These are phyloP conservation scores for Penicillium sp. DNA, from an alignment of 2,329 filamentous ascomycete species.

Conservation along the genomic window DNA sequence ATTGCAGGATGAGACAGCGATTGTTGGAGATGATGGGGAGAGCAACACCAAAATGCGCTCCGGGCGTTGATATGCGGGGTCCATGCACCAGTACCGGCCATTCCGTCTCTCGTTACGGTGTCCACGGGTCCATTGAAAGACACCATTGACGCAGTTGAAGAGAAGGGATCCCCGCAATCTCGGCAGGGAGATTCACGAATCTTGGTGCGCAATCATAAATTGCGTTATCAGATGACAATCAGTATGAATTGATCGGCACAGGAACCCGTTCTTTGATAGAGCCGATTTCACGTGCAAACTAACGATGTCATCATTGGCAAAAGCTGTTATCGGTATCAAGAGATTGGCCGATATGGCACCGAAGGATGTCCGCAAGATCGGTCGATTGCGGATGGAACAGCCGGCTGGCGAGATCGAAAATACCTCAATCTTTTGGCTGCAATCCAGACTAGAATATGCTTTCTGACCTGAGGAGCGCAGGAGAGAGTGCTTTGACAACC, in stretches of 20 bases:
- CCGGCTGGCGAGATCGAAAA: background rate
- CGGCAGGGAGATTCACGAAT: background rate
- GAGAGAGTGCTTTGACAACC: background rate
- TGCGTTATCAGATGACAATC: background rate
- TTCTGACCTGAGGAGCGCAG: background rate
- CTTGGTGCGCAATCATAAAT: background rate
- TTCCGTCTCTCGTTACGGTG: background rate
- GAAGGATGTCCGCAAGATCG: background rate
- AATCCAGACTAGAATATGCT: background rate
- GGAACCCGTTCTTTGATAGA: background rate
- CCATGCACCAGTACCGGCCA: background rate
- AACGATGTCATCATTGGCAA: conserved; percentile 3
- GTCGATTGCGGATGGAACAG: background rate
- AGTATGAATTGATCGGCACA: background rate
- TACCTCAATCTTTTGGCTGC: background rate
- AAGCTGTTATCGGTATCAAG: background rate
- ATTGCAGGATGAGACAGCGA: conserved; percentile 11
- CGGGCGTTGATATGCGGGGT: background rate
- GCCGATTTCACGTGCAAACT: background rate
- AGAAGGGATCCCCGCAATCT: background rate
- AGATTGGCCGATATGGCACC: background rate
- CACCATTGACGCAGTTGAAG: background rate
- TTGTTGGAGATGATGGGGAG: background rate
- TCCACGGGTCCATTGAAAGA: background rate
- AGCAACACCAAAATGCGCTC: background rate